These are phyloP conservation scores for Paramecium sexaurelia DNA, from an alignment of 73 alveolate species.

Conservation along the genomic window DNA sequence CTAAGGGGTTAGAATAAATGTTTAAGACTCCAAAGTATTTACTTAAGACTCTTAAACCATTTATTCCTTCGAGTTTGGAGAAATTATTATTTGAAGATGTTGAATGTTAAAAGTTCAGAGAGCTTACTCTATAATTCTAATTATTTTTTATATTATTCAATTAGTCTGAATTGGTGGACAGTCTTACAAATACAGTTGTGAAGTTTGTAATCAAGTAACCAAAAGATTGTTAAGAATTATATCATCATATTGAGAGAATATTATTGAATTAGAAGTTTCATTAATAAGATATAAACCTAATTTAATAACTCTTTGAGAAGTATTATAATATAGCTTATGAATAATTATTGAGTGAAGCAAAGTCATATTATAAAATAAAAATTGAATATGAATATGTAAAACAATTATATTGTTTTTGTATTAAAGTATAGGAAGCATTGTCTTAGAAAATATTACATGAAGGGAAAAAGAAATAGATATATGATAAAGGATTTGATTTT, in stretches of 20 bases:
- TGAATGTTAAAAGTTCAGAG: not conserved
- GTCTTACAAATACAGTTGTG: not conserved
- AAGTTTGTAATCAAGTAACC: not conserved
- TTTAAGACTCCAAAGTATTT: not conserved
- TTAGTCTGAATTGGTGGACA: not conserved
- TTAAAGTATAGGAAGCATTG: not conserved
- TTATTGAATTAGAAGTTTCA: not conserved
- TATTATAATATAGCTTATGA: not conserved
- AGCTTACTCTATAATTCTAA: not conserved
- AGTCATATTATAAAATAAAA: not conserved
- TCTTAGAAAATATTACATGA: not conserved
- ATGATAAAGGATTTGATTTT: constrained; percentile 40
- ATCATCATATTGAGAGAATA: not conserved
- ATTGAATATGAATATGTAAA: constrained; percentile 1
- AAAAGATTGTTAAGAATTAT: not conserved
- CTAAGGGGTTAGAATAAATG: not conserved
- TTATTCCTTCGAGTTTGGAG: not conserved
- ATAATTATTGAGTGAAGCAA: not conserved
- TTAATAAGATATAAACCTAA: not conserved
- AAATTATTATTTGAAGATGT: not conserved
- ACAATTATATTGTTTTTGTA: not conserved
- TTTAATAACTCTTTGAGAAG: not conserved
- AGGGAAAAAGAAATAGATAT: not conserved
- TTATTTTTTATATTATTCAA: not conserved
- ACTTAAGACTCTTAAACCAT: not conserved